phyloP scores from a whole-genome alignment of 2,329 filamentous ascomycete species.

The Epichloe coenophiala region DNA sequence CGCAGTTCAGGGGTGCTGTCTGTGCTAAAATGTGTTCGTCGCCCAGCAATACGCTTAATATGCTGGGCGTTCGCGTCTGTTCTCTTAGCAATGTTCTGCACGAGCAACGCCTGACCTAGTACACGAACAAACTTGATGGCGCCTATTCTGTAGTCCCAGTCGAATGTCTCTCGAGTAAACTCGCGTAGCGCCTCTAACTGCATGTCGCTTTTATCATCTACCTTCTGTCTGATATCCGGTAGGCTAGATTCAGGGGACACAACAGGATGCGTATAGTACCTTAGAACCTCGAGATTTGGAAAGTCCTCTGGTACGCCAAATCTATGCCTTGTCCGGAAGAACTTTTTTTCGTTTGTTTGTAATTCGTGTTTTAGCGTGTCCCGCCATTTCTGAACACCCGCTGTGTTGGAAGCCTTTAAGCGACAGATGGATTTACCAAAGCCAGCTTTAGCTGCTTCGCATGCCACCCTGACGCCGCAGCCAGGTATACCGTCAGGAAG shows the following conservation, averaged over 20 bases:
- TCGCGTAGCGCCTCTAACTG: constrained; percentile 44
- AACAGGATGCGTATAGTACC: constrained; percentile 78
- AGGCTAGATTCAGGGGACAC: constrained; percentile 52
- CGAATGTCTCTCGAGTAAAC: constrained; percentile 69
- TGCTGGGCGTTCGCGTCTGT: constrained; percentile 26
- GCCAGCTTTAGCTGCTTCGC: constrained; percentile 77
- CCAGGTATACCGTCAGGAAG: constrained; percentile 75
- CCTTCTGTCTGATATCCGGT: constrained; percentile 13
- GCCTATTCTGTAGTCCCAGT: constrained; percentile 68
- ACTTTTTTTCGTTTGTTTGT: constrained; percentile 66
- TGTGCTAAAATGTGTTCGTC: constrained; percentile 56
- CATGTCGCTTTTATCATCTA: constrained; percentile 13
- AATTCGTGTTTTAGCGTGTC: constrained; percentile 61
- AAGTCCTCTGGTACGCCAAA: constrained; percentile 69
- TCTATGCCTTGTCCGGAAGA: constrained; percentile 64
- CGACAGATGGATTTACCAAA: constrained; percentile 67
- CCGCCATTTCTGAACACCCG: constrained; percentile 56
- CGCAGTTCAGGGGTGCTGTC: constrained; percentile 68
- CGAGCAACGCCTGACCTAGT: constrained; percentile 62
- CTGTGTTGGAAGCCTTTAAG: constrained; percentile 44
- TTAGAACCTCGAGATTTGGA: constrained; percentile 63
- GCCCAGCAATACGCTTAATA: constrained; percentile 53
- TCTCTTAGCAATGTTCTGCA: constrained; percentile 34
- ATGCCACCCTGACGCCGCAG: constrained; percentile 78
- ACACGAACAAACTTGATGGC: constrained; percentile 76